Conservation (phyloP, 2,329 filamentous ascomycete species). For the Aspergillus floridensis region DNA sequence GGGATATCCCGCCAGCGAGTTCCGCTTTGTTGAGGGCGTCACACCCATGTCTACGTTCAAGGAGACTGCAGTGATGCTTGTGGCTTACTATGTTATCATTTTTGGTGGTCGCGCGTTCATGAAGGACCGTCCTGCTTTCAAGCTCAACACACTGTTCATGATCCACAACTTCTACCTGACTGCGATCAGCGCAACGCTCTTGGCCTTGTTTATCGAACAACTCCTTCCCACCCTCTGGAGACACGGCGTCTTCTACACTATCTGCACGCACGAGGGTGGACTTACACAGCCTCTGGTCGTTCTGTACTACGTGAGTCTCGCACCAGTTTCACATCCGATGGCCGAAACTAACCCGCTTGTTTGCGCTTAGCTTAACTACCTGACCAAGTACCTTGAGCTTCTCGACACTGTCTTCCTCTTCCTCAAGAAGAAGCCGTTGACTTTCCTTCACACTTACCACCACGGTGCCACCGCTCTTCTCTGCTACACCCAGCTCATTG, state of each 20-base stretch:
- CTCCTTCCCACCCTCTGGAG: constrained; percentile 77
- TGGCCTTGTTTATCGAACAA: constrained; percentile 88
- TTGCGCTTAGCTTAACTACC: constrained; percentile 76
- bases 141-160: constrained; percentile 86
- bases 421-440: constrained; percentile 98
- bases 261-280: constrained; percentile 73
- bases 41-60: constrained; percentile 90
- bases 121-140: constrained; percentile 79
- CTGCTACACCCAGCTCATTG: constrained; percentile 96
- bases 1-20: constrained; percentile 82
- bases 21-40: constrained; percentile 74
- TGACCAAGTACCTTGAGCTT: constrained; percentile 96
- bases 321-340: neutral
- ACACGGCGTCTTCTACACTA: constrained; percentile 81
- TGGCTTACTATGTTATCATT: constrained; percentile 89
- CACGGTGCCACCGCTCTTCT: constrained; percentile 94
- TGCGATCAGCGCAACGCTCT: constrained; percentile 72
- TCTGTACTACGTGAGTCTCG: constrained; percentile 82
- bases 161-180: constrained; percentile 96
- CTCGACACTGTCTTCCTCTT: constrained; percentile 95
- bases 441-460: constrained; percentile 99
- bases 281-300: constrained; percentile 93
- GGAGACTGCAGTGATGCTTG: constrained; percentile 74
- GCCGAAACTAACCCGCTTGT: constrained; percentile 37
- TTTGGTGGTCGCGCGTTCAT: constrained; percentile 91